A percentile compares a stretch with the other conserved stretches of the same genome.
phyloP scores from a whole-genome alignment of 164 flowering plant species.

The Dillenia suffruticosa region DNA sequence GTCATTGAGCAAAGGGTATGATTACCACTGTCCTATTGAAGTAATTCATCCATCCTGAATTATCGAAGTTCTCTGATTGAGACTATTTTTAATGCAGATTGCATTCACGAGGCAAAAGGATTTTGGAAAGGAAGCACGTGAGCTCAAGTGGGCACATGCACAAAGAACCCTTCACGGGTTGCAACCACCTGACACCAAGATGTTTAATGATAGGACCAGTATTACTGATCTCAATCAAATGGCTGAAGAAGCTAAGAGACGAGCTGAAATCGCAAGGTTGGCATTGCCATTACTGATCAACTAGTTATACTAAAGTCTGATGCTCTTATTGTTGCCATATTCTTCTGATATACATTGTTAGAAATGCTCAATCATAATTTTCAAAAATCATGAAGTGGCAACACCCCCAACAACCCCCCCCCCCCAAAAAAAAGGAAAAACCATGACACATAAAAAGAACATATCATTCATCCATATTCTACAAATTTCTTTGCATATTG shows the following conservation, averaged over 20 bases:
- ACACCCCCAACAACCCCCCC: no score
- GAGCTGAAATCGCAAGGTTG: conserved; percentile 97
- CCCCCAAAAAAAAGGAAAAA: no score
- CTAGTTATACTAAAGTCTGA: no score
- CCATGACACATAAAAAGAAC: no score
- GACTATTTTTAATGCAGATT: conserved; percentile 33
- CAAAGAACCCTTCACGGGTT: conserved; percentile 86
- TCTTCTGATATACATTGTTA: no score
- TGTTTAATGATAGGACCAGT: conserved; percentile 57
- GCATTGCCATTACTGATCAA: not conserved
- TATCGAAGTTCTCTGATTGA: not conserved
- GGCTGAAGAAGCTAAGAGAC: conserved; percentile 95
- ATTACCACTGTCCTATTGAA: not conserved
- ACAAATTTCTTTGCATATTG: no score
- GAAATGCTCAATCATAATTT: no score
- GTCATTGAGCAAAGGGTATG: conserved; percentile 78
- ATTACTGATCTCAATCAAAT: conserved; percentile 80
- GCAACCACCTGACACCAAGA: conserved; percentile 74
- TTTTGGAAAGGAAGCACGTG: conserved; percentile 84
- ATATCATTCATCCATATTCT: no score
- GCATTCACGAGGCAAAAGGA: conserved; percentile 84
- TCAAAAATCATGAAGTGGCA: no score
- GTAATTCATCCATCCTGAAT: no score
- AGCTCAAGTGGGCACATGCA: conserved; percentile 83
- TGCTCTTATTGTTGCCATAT: not conserved